These are phyloP conservation scores for Westerdykella ornata DNA, from an alignment of 2,329 filamentous ascomycete genomes.

Conservation along the genomic window DNA sequence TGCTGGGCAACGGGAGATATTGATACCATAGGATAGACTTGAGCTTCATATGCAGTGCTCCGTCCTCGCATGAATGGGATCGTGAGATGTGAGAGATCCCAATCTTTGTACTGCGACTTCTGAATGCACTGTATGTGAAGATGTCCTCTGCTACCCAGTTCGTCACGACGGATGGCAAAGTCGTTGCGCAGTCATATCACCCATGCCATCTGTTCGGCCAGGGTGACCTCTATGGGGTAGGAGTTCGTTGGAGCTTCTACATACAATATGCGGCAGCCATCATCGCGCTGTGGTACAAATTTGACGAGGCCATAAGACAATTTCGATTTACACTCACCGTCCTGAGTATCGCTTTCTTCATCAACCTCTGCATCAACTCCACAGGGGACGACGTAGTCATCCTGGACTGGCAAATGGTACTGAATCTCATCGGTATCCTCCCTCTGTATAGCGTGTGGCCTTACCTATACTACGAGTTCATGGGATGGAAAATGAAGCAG, in stretches of 20 bases:
- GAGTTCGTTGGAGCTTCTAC: conserved; percentile 1
- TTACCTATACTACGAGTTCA: not conserved
- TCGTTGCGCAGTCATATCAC: not conserved
- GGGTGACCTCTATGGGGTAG: conserved; percentile 1
- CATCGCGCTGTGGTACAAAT: not conserved
- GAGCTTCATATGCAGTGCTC: no score
- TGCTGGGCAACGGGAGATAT: no score
- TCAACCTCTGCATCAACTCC: conserved; percentile 1
- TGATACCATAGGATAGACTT: no score
- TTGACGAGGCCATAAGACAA: not conserved
- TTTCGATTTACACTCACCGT: not conserved
- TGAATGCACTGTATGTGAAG: not conserved
- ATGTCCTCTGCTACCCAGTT: not conserved
- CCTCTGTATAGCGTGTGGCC: not conserved
- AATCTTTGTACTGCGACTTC: no score
- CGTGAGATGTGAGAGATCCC: no score
- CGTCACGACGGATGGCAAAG: not conserved
- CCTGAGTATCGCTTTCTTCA: not conserved
- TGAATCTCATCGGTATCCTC: not conserved
- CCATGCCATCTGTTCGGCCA: conserved; percentile 36
- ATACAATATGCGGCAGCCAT: conserved; percentile 1
- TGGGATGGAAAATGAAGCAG: not conserved
- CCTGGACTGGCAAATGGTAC: not conserved
- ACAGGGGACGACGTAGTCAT: not conserved
- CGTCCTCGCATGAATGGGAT: no score